These are phyloP conservation scores for Papilionanthe hybrid DNA, from an alignment of 116 monocot species.

Conservation along the genomic window DNA sequence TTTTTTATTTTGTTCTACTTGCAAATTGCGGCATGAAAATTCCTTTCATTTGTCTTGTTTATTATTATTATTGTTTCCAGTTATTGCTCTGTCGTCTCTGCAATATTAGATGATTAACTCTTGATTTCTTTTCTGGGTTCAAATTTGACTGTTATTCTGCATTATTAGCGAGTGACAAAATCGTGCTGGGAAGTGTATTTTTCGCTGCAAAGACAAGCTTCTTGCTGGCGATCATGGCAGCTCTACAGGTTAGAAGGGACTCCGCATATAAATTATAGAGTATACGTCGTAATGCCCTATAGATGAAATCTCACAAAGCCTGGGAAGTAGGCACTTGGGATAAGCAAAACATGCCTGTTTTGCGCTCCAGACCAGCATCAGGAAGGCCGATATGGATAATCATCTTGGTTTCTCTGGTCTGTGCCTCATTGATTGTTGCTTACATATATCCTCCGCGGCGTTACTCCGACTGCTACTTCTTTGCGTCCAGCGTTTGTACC, in stretches of 20 bases:
- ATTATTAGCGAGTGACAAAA: neutral
- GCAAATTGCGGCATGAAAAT: neutral
- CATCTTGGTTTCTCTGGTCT: slow-evolving; percentile 55
- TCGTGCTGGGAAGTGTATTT: slow-evolving; percentile 3
- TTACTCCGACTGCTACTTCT: slow-evolving; percentile 66
- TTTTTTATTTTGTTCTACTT: neutral
- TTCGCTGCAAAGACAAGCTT: neutral
- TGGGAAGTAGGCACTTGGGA: slow-evolving; percentile 35
- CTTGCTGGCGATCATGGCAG: no score
- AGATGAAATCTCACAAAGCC: slow-evolving; percentile 44
- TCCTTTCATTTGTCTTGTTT: neutral
- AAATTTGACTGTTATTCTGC: slow-evolving; percentile 7
- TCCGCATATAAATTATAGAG: neutral
- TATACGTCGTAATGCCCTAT: slow-evolving; percentile 11
- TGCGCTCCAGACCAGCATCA: slow-evolving; percentile 45
- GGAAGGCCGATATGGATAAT: slow-evolving; percentile 80
- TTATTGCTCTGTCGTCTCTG: neutral
- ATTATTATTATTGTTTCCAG: no score
- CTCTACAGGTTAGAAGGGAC: no score
- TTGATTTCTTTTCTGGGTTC: slow-evolving; percentile 1
- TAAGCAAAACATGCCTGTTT: slow-evolving; percentile 28
- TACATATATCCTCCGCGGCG: slow-evolving; percentile 59
- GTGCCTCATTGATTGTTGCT: slow-evolving; percentile 55
- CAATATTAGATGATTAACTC: neutral
- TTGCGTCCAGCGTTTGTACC: slow-evolving; percentile 55